phyloP scores from a whole-genome alignment of 164 flowering plant species.

The Umbellularia californica region DNA sequence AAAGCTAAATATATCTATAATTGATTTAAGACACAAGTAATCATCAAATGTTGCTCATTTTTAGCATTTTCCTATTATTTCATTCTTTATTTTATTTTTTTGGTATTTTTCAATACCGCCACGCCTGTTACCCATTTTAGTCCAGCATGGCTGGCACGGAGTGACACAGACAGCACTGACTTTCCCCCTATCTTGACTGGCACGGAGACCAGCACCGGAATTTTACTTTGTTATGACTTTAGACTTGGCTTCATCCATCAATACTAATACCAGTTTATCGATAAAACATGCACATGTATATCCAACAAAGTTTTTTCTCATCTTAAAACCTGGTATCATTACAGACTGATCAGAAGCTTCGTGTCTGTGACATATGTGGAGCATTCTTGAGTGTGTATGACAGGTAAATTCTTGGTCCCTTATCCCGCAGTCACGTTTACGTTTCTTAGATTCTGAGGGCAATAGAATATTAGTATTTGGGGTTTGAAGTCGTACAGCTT shows the following conservation, averaged over 20 bases:
- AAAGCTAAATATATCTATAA: too few species aligned
- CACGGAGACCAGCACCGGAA: too few species aligned
- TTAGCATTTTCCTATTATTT: too few species aligned
- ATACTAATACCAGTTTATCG: background rate
- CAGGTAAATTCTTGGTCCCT: conserved; percentile 48
- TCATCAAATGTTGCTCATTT: too few species aligned
- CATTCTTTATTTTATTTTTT: too few species aligned
- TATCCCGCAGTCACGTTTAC: conserved; percentile 1
- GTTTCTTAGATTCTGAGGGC: conserved; percentile 26
- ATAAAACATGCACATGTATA: background rate
- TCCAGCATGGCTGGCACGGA: too few species aligned
- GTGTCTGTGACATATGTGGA: conserved; percentile 98
- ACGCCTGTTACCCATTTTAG: too few species aligned
- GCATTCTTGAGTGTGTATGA: conserved; percentile 97
- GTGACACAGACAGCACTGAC: too few species aligned
- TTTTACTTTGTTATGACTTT: background rate
- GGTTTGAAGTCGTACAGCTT: conserved; percentile 71
- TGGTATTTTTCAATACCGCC: background rate
- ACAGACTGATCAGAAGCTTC: conserved; percentile 99
- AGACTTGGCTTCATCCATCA: background rate
- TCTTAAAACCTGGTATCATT: conserved; percentile 7
- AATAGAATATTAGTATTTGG: conserved; percentile 43
- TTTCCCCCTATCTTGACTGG: too few species aligned
- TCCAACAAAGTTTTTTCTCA: background rate
- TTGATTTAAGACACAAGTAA: too few species aligned